Base-by-base conservation (phyloP, 1,284 basidiomycete species). In the Cronartium quercuum region DNA sequence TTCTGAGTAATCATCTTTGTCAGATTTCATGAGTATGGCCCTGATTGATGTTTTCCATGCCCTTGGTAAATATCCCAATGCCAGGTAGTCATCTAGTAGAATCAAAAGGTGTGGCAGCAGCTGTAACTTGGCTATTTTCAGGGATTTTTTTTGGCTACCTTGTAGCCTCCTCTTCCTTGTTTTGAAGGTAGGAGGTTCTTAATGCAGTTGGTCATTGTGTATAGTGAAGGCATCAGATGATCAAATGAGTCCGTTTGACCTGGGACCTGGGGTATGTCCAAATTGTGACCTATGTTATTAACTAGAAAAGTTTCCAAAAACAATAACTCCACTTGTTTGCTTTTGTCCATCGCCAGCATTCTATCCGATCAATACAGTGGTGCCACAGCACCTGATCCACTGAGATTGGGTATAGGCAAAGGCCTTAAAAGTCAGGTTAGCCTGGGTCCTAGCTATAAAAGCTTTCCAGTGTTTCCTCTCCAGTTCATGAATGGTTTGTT, bases 151-250 rank as follows among this genome's bases (percentile, higher is more conserved):
- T n/a, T n/a, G 29, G 34, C n/a, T 15, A 60, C 38, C 3, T 35
- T n/a, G 21, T 69, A 51, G 29, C 24, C 34, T 4, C 67, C 67
- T n/a, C 38, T 4, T 6, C 55, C 67, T 34, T 68, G 58, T 38
- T 60, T 68, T n/a, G n/a, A n/a, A 18, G 13, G 34, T n/a, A n/a
- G 5, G 29, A 68, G 18, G 9, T n/a, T 55, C 3, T 12, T 9
- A 3, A 67, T 55, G 21, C 15, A 3, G 3, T 18, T 18, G 5
- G 12, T 2, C 10, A 67, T 3, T 24, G 9, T 18, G 18, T 44
- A 44, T 9, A 44, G 18, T 18, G 42, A 44, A 44, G 18, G 9
- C 42, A 18, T n/a, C n/a, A n/a, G n/a, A n/a, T n/a, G 42, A 9
- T 44, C 42, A 44, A 44, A 44, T 67, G 15, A 10, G 1, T 15